phyloP scores from a whole-genome alignment of 2,329 filamentous ascomycete species.

The Diaporthe humulicola region DNA sequence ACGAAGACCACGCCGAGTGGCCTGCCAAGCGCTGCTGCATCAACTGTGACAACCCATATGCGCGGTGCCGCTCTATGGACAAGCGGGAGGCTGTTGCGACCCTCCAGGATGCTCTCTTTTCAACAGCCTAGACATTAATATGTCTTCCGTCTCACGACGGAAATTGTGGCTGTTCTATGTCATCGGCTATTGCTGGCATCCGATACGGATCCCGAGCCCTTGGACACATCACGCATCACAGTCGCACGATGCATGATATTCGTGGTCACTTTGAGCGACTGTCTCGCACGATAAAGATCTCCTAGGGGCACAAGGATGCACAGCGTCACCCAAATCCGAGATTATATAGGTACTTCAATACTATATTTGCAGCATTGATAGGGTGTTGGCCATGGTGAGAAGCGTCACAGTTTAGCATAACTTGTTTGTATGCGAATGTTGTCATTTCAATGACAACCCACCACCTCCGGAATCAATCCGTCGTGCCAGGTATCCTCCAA shows the following conservation, averaged over 20 bases:
- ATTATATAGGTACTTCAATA: no score
- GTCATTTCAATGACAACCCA: no score
- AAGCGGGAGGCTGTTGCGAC: constrained; percentile 5
- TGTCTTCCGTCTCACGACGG: background rate
- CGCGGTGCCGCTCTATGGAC: background rate
- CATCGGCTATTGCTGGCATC: background rate
- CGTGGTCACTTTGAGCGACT: no score
- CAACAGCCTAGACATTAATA: background rate
- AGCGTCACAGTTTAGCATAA: no score
- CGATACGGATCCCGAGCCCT: background rate
- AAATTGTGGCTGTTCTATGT: background rate
- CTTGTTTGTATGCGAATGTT: no score
- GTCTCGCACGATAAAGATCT: no score
- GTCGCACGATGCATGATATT: no score
- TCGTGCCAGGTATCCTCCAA: background rate
- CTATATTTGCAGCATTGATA: no score
- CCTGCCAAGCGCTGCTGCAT: constrained; percentile 1
- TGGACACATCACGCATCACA: no score
- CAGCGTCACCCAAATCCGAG: no score
- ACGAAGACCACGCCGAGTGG: background rate
- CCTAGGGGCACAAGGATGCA: no score
- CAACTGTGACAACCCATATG: background rate
- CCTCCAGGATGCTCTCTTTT: background rate
- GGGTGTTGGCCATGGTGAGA: no score
- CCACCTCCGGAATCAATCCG: background rate